Conservation (phyloP, 805 yeast genomes). For the Wickerhamomyces subpelliculosus region DNA sequence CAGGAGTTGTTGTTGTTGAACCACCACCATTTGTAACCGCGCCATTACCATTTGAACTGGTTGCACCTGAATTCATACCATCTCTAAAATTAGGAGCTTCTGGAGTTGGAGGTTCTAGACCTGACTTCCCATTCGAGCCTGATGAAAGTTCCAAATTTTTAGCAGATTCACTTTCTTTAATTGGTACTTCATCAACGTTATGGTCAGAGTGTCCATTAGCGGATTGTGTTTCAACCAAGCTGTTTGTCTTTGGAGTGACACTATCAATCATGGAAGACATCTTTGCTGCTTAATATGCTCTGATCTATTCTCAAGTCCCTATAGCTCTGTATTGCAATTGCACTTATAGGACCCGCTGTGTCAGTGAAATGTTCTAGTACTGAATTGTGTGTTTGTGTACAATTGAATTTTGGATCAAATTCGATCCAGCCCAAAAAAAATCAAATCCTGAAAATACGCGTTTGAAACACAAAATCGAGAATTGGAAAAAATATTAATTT, state of each 20-base stretch:
- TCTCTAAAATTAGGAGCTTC: conserved; percentile 17
- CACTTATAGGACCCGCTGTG: too few species aligned
- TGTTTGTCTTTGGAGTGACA: not conserved
- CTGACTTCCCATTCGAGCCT: not conserved
- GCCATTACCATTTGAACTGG: not conserved
- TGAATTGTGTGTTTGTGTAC: not conserved
- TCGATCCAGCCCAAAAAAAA: not conserved
- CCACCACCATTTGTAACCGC: too few species aligned
- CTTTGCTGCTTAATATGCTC: not conserved
- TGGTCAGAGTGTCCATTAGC: not conserved
- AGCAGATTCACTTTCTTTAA: not conserved
- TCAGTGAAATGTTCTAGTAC: not conserved
- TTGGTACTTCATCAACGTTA: not conserved
- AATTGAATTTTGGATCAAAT: not conserved
- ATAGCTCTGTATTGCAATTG: too few species aligned
- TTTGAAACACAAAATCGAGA: conserved; percentile 8
- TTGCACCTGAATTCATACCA: not conserved
- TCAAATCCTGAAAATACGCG: conserved; percentile 8
- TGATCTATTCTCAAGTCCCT: too few species aligned
- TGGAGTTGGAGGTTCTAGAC: conserved; percentile 1
- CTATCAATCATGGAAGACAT: conserved; percentile 1
- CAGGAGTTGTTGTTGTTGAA: too few species aligned
- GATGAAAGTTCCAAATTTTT: not conserved
- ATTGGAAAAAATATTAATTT: not conserved
- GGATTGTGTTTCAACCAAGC: not conserved